Base-by-base conservation (phyloP, 257 asterid species). In the Striga asiatica region DNA sequence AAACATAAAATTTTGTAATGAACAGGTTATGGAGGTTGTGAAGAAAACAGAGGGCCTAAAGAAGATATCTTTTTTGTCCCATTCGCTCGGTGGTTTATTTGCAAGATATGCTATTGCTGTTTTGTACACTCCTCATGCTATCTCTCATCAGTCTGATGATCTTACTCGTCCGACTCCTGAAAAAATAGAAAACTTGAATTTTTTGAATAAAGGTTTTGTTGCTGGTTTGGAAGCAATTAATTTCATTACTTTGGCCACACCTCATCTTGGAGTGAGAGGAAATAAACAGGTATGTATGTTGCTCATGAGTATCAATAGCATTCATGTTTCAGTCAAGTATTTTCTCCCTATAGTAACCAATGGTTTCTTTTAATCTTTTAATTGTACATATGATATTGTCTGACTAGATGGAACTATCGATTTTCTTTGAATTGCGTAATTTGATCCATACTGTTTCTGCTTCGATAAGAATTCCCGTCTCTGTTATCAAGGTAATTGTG, bases 241-340 rank as follows among this genome's bases (percentile, higher is more conserved):
- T 71, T 91, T 87, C 63, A 79, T 91, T 71, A 87, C 98, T 64
- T 75, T 91, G 52, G 98, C 95, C 25, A 91, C 95, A 5, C 98
- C 98, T 67, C 98, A 91, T 79, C 93, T 91, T 52, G 97, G 97
- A 37, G 98, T 87, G 34, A 78, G 97, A 70, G 98, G 98, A 65
- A 87, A 77, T 64, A 87, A 71, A 46, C 97, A 91, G 97, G 97
- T 83, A 64, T 54, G 17, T 41, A 16, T 41, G 42, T 34, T 54
- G 13, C 34, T 49, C 11, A 38, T 58, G 21, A 16, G 1, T 32
- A 17, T 19, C 23, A 10, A 56, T 6, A 1, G 8, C 2, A 34
- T 13, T 62, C 16, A 43, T 19, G 7, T 53, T 53, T 63, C 17
- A 31, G 10, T 53, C 10, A 21, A 43, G 11, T 16, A 21, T 37